Conservation (phyloP, 495 filamentous ascomycete species). For the Penicillium alfredii region DNA sequence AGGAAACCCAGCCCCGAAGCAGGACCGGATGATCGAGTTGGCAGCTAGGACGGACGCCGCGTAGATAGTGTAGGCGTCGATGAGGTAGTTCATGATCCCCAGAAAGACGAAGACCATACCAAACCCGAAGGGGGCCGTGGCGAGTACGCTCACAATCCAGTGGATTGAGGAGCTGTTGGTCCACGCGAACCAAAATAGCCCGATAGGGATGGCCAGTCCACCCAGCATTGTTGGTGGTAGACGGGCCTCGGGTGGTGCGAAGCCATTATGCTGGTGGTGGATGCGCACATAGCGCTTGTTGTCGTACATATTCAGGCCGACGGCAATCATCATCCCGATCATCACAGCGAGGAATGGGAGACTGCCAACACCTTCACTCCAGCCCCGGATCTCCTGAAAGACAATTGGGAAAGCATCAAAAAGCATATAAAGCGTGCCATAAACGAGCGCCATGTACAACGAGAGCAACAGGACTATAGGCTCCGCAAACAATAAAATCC, state of each 20-base stretch:
- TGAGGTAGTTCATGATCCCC: slow-evolving; percentile 61
- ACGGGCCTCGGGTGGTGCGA: slow-evolving; percentile 35
- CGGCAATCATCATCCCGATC: slow-evolving; percentile 61
- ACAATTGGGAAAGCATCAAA: slow-evolving; percentile 73
- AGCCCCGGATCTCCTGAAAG: slow-evolving; percentile 62
- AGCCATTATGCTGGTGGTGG: slow-evolving; percentile 15
- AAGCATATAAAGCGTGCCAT: slow-evolving; percentile 66
- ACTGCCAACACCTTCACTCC: slow-evolving; percentile 57
- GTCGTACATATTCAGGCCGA: slow-evolving; percentile 29
- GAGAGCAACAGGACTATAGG: slow-evolving; percentile 53
- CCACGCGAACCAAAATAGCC: slow-evolving; percentile 56
- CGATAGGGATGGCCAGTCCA: slow-evolving; percentile 28
- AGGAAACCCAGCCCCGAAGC: slow-evolving; percentile 66
- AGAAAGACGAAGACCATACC: slow-evolving; percentile 64
- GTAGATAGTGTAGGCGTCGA: slow-evolving; percentile 66
- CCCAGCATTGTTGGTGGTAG: slow-evolving; percentile 31
- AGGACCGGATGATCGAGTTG: slow-evolving; percentile 55
- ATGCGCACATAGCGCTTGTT: slow-evolving; percentile 31
- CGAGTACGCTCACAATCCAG: slow-evolving; percentile 55
- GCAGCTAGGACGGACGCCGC: slow-evolving; percentile 67
- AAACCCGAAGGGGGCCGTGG: slow-evolving; percentile 57
- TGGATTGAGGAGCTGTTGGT: slow-evolving; percentile 56
- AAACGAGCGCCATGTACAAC: slow-evolving; percentile 61
- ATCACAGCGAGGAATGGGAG: slow-evolving; percentile 70
- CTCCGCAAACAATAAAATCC: slow-evolving; percentile 58